Evolutionary conservation across 768 basidiomycete species (phyloP).

Genomic region (Pisolithus orientalis): DNA sequence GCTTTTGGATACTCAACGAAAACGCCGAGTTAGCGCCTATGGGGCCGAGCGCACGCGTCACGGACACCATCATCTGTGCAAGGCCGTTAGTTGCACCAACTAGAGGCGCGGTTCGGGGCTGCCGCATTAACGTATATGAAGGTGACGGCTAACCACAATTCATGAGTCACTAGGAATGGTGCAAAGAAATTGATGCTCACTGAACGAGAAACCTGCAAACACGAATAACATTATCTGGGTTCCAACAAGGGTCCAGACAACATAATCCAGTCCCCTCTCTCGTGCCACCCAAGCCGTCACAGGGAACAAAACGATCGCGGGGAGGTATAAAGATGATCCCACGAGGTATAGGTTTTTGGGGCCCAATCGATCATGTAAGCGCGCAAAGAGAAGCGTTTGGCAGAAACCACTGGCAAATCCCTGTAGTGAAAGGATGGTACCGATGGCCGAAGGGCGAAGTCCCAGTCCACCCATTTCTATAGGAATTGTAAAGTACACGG

Average conservation of each 20-base stretch:
- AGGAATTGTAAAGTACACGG: conserved; percentile 67
- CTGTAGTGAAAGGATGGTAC: conserved; percentile 53
- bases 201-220: conserved; percentile 42
- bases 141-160: conserved; percentile 45
- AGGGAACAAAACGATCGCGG: conserved; percentile 59
- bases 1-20: conserved; percentile 36
- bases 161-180: background rate
- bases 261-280: conserved; percentile 35
- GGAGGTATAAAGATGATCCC: conserved; percentile 43
- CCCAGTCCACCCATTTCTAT: conserved; percentile 63
- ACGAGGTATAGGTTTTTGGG: conserved; percentile 49
- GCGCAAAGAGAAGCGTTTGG: conserved; percentile 63
- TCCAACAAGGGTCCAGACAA: conserved; percentile 45
- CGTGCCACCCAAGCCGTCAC: conserved; percentile 43
- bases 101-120: conserved; percentile 57
- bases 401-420: conserved; percentile 63
- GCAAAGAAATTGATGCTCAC: conserved; percentile 31
- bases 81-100: conserved; percentile 72
- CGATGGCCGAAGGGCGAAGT: conserved; percentile 58
- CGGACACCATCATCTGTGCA: conserved; percentile 37
- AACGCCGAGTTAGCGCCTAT: conserved; percentile 57
- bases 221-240: conserved; percentile 44
- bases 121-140: conserved; percentile 67
- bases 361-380: conserved; percentile 54
- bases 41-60: conserved; percentile 46